These are phyloP conservation scores for Fusarium ambrosium DNA, from an alignment of 2,329 filamentous ascomycete genomes.

Conservation along the genomic window DNA sequence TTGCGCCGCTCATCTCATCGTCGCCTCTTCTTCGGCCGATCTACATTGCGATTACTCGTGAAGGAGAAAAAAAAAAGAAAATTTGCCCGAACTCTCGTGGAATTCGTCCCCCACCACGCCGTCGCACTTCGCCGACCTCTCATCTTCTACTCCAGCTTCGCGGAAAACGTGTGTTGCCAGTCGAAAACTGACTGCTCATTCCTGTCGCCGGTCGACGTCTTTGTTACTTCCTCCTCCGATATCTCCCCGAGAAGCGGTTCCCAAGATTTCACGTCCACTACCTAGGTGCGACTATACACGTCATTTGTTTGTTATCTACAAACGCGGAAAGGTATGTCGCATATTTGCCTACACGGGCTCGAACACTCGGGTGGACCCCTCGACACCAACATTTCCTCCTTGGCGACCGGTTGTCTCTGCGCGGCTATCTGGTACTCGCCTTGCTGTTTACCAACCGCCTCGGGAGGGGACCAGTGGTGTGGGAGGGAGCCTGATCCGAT, in stretches of 20 bases:
- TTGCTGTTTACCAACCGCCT: slow-evolving; percentile 21
- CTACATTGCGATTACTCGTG: slow-evolving; percentile 29
- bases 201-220: slow-evolving; percentile 47
- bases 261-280: slow-evolving; percentile 24
- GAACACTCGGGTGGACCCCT: slow-evolving; percentile 25
- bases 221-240: slow-evolving; percentile 24
- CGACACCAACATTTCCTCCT: slow-evolving; percentile 16
- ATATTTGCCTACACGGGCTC: slow-evolving; percentile 22
- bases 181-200: slow-evolving; percentile 27
- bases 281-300: slow-evolving; percentile 39
- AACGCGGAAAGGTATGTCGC: slow-evolving; percentile 41
- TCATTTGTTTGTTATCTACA: slow-evolving; percentile 40
- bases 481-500: slow-evolving; percentile 7
- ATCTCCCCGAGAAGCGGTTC: slow-evolving; percentile 32
- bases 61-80: slow-evolving; percentile 31
- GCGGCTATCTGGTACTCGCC: slow-evolving; percentile 19
- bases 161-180: slow-evolving; percentile 21
- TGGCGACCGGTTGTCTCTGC: slow-evolving; percentile 12
- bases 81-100: slow-evolving; percentile 25
- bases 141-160: slow-evolving; percentile 14
- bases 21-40: slow-evolving; percentile 22
- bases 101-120: slow-evolving; percentile 24
- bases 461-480: slow-evolving; percentile 10
- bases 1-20: slow-evolving; percentile 14
- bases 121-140: slow-evolving; percentile 8